These are phyloP conservation scores for Closterium sp. DNA, from an alignment of 139 green algal species.

Conservation along the genomic window DNA sequence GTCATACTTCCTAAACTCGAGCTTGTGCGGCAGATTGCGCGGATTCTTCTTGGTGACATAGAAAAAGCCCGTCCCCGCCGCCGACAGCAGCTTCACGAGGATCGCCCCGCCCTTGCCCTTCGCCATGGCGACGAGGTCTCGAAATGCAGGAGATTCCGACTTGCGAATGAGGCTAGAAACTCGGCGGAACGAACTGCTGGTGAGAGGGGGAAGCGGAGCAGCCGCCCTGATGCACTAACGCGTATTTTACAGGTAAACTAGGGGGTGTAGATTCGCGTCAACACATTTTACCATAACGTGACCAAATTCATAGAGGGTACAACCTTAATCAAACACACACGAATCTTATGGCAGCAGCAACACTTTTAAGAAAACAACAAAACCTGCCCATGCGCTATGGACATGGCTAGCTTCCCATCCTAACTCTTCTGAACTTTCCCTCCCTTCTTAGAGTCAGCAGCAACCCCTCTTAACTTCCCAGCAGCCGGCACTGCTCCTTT, in stretches of 20 bases:
- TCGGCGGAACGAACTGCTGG: not conserved
- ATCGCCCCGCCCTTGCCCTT: slow-evolving; percentile 45
- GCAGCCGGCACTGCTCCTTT: not conserved
- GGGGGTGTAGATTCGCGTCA: no score
- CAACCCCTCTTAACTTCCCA: not conserved
- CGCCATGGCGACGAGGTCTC: slow-evolving; percentile 19
- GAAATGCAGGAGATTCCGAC: not conserved
- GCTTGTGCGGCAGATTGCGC: slow-evolving; percentile 72
- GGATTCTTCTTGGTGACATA: slow-evolving; percentile 84
- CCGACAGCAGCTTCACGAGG: slow-evolving; percentile 74
- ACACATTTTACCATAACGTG: no score
- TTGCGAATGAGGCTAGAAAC: not conserved
- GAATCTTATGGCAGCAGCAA: not conserved
- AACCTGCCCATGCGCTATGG: not conserved
- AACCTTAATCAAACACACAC: not conserved
- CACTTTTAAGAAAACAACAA: not conserved
- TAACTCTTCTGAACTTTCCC: not conserved
- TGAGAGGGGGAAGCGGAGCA: no score
- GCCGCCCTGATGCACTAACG: not conserved
- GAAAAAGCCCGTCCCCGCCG: slow-evolving; percentile 75
- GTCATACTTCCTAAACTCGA: slow-evolving; percentile 84
- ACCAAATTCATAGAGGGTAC: not conserved
- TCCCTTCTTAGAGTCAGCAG: not conserved
- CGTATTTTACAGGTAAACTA: not conserved
- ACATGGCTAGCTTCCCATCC: not conserved